Evolutionary conservation across 2,329 filamentous ascomycete species (phyloP).

Genomic region (Fusarium domesticum): DNA sequence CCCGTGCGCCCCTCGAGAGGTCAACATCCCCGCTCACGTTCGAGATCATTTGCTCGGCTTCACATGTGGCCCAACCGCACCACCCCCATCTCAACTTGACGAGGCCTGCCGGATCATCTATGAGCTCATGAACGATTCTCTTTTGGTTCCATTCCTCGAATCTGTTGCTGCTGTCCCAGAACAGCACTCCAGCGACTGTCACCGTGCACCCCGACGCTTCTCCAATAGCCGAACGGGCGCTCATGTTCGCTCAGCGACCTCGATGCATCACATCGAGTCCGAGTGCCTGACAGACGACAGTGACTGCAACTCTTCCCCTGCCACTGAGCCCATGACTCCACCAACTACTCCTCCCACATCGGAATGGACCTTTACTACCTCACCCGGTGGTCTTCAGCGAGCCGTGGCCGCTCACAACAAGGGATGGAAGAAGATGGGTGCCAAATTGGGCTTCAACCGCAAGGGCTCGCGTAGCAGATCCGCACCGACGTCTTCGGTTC

Average conservation of each 20-base stretch:
- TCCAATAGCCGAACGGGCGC: slow-evolving; percentile 35
- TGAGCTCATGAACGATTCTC: slow-evolving; percentile 96
- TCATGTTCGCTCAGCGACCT: slow-evolving; percentile 36
- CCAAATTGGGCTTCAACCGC: slow-evolving; percentile 56
- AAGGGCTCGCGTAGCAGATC: slow-evolving; percentile 47
- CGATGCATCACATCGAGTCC: slow-evolving; percentile 46
- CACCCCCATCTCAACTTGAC: slow-evolving; percentile 71
- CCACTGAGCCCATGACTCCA: slow-evolving; percentile 67
- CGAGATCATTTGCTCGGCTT: slow-evolving; percentile 71
- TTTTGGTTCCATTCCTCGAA: slow-evolving; percentile 88
- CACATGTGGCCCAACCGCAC: slow-evolving; percentile 58
- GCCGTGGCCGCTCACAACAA: slow-evolving; percentile 54
- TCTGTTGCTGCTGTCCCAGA: slow-evolving; percentile 46
- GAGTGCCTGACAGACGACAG: slow-evolving; percentile 63
- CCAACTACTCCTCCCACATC: slow-evolving; percentile 68
- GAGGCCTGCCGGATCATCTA: slow-evolving; percentile 84
- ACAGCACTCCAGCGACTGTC: slow-evolving; percentile 35
- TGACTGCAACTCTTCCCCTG: slow-evolving; percentile 54
- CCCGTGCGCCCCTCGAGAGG: slow-evolving; percentile 79
- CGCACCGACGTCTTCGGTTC: slow-evolving; percentile 45
- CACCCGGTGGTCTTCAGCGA: slow-evolving; percentile 52
- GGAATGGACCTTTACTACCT: slow-evolving; percentile 51
- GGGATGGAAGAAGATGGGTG: slow-evolving; percentile 64
- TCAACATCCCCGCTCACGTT: slow-evolving; percentile 84
- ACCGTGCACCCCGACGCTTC: slow-evolving; percentile 45